phyloP scores from a whole-genome alignment of 2,329 filamentous ascomycete species.

The Exophiala xenobiotica region DNA sequence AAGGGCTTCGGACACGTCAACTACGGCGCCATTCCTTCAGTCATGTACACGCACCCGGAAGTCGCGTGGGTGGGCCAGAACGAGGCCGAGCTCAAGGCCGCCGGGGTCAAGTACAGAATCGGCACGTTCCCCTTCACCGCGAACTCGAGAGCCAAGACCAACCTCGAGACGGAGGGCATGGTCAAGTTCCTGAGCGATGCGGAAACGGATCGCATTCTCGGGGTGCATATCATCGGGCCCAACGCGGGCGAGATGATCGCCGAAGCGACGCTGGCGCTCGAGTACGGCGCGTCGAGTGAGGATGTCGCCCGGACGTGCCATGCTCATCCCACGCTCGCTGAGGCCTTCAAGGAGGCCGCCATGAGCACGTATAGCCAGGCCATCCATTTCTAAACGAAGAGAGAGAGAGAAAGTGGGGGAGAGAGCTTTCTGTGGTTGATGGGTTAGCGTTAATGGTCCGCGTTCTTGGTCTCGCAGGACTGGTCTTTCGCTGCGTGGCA shows the following conservation, averaged over 20 bases:
- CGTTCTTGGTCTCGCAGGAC: too few species aligned
- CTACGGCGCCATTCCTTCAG: conserved; percentile 94
- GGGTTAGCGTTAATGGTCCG: too few species aligned
- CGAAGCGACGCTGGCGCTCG: conserved; percentile 88
- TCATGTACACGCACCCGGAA: conserved; percentile 99
- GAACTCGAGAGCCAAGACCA: conserved; percentile 98
- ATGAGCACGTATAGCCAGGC: conserved; percentile 96
- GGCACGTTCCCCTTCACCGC: conserved; percentile 96
- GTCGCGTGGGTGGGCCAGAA: conserved; percentile 98
- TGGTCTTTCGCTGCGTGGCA: too few species aligned
- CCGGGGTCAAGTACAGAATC: conserved; percentile 86
- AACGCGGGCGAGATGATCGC: conserved; percentile 99
- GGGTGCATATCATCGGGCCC: conserved; percentile 93
- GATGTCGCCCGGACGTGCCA: conserved; percentile 94
- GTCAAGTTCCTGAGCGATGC: conserved; percentile 97
- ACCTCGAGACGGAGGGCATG: conserved; percentile 89
- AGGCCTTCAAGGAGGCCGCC: conserved; percentile 99
- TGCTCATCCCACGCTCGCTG: conserved; percentile 90
- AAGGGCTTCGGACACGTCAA: conserved; percentile 99
- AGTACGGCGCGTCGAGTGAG: conserved; percentile 94
- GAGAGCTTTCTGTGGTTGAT: too few species aligned
- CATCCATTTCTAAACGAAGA: conserved; percentile 79
- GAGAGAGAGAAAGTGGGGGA: too few species aligned
- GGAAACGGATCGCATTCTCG: conserved; percentile 92
- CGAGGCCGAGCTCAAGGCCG: conserved; percentile 90